Conservation (phyloP, 2,329 filamentous ascomycete species). For the Leptosphaerulina australis region DNA sequence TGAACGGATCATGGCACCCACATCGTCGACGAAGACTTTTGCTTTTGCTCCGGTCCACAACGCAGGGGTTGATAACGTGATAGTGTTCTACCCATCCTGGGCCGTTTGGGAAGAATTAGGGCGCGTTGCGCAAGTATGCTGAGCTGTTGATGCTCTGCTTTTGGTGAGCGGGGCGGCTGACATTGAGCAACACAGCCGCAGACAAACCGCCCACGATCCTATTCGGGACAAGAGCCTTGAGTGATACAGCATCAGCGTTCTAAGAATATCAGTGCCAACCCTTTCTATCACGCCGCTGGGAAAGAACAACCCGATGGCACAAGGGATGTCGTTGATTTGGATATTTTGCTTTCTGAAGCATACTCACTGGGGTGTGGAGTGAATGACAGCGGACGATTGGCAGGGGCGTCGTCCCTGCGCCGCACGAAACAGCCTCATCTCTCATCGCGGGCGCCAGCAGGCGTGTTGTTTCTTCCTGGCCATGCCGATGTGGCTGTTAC, state of each 20-base stretch:
- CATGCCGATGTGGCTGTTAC: constrained; percentile 17
- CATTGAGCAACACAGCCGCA: constrained; percentile 45
- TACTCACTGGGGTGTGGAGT: neutral
- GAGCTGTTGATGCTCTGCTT: constrained; percentile 31
- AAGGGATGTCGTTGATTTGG: constrained; percentile 11
- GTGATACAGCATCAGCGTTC: constrained; percentile 44
- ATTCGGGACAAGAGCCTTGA: constrained; percentile 31
- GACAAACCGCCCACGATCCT: constrained; percentile 29
- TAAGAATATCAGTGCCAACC: constrained; percentile 38
- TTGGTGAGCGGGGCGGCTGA: constrained; percentile 35
- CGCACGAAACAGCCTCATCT: constrained; percentile 14
- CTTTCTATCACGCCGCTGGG: constrained; percentile 22
- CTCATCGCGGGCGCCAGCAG: constrained; percentile 3
- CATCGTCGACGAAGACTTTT: constrained; percentile 8
- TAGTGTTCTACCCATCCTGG: neutral
- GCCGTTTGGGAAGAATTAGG: constrained; percentile 20
- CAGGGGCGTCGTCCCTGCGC: constrained; percentile 8
- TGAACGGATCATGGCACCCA: constrained; percentile 14
- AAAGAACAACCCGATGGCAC: constrained; percentile 17
- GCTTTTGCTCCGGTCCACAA: constrained; percentile 8
- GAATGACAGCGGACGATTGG: constrained; percentile 1
- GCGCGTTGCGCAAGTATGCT: constrained; percentile 19
- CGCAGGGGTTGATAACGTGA: constrained; percentile 13
- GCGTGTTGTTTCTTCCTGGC: constrained; percentile 24
- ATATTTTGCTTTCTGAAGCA: neutral